Evolutionary conservation across 805 yeast genomes (phyloP), one percentile per base, ranked within the genome.

Genomic region (Torulaspora franciscae): DNA sequence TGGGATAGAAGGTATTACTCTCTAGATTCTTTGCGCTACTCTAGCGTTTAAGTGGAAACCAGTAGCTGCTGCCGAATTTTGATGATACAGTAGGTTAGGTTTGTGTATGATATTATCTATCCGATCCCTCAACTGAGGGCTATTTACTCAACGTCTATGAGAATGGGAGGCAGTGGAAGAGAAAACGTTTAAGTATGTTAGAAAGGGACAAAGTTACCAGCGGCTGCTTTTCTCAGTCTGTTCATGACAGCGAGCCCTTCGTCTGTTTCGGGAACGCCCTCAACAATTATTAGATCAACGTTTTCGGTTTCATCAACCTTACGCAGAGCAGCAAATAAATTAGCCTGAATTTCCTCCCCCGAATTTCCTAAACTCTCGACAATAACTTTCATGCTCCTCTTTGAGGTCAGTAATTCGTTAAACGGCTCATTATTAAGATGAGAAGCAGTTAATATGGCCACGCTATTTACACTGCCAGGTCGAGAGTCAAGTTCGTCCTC

Each of bases 241-340:
- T 93, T 93, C 96, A 93, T 91, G 29, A 93, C 83, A 0, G 99
- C 99, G 45, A 90, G 71, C 0, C 99, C 99, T 59, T 89, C 93
- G 42, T 83, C 75, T 1, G 71, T 67, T 51, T 85, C 89, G 23
- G 71, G 77, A 6, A 89, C 77, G 0, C 95, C 95, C 62, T 90
- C 97, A 0, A 90, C 89, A 38, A 93, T 71, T 7, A 93, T 88
- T 29, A 79, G 52, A 48, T 84, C 88, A 2, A 80, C 89, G 2
- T 59, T 57, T 1, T 73, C 76, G 17, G 64, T 51, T 43, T 78
- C 83, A 61, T 93, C 99, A 11, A 86, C 81, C 34, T 81, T 80
- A 55, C 99, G 73, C 43, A 93, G 71, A 23, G 70, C 62, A 14
- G 81, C 76, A 65, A 93, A 93, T 42, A 93, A 65, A 54, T 81